Evolutionary conservation across 1,139 yeast genomes (phyloP), one percentile per base, ranked within the genome.

Genomic region (Magnusiomyces ingens): DNA sequence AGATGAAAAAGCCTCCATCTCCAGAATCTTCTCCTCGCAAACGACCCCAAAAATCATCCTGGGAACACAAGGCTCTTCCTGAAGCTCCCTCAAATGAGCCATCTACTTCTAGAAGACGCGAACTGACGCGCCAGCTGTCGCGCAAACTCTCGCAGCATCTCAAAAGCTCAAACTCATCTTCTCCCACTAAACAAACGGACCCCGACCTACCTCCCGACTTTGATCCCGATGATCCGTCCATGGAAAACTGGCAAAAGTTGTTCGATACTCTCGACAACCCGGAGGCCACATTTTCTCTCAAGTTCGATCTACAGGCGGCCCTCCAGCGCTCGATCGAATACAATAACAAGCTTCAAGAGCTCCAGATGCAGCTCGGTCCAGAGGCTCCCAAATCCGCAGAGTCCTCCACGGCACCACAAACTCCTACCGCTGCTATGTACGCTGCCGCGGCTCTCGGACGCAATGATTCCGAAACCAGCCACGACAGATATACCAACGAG

Each of bases 231-330:
- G 56, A 54, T 35, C 54, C 56, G 1, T 19, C 47, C 12, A 43
- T 49, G 40, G 52, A 48, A 13, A 49, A 52, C 22, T 54, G 57
- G 57, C 51, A 54, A 29, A 50, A 54, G 22, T 41, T 52, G 18
- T 48, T 54, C 21, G 55, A 54, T 29, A 22, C 55, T 17, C 45
- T 54, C 13, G 50, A 50, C 45, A 52, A 54, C 45, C 47, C 55
- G 12, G 57, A 54, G 17, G 57, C 57, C 3, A 54, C 57, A 21
- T 54, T 54, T 45, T 51, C 54, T 4, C 50, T 54, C 17, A 54
- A 54, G 38, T 54, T 54, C 48, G 57, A 54, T 36, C 36, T 54
- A 45, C 55, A 55, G 12, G 47, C 55, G 13, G 57, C 57, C 18
- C 44, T 54, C 2, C 54, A 50, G 40, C 37, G 51, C 1, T 44